Evolutionary conservation across 139 green algal species (phyloP).

Genomic region (Diplosphaera chodatii): DNA sequence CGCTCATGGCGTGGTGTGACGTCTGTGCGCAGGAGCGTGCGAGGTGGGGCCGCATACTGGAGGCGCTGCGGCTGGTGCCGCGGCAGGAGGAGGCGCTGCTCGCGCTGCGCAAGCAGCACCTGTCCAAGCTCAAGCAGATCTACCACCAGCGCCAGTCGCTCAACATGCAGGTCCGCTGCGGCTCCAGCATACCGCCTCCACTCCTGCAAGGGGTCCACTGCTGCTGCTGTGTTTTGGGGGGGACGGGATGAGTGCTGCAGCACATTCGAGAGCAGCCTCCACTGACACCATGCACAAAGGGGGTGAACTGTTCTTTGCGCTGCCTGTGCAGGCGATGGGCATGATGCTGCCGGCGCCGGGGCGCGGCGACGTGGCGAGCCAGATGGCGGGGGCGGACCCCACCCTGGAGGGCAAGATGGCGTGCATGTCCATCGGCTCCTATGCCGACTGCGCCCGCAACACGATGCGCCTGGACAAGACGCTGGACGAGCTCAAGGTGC

Average conservation of each 20-base stretch:
- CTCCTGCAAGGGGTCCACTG: too few species aligned
- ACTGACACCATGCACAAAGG: not conserved
- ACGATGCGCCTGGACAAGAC: not conserved
- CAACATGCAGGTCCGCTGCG: constrained; percentile 14
- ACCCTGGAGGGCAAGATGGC: constrained; percentile 15
- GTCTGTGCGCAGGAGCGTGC: not conserved
- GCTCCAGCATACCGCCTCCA: too few species aligned
- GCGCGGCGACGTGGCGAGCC: not conserved
- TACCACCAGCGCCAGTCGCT: constrained; percentile 19
- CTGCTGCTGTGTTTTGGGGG: too few species aligned
- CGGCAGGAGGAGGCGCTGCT: constrained; percentile 14
- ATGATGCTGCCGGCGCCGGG: constrained; percentile 14
- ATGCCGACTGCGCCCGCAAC: constrained; percentile 1
- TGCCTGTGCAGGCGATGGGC: constrained; percentile 11
- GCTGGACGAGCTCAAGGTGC: constrained; percentile 19
- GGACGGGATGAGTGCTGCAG: too few species aligned
- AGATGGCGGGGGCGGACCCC: not conserved
- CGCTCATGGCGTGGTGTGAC: not conserved
- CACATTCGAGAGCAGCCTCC: not conserved
- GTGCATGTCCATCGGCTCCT: constrained; percentile 14
- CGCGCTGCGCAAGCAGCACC: constrained; percentile 15
- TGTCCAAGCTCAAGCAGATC: constrained; percentile 10
- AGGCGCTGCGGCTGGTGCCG: constrained; percentile 9
- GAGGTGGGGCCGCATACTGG: not conserved
- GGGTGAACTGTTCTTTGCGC: too few species aligned